Evolutionary conservation across 1,284 basidiomycete genomes (phyloP).

Genomic region (Coriolopsis trogii): DNA sequence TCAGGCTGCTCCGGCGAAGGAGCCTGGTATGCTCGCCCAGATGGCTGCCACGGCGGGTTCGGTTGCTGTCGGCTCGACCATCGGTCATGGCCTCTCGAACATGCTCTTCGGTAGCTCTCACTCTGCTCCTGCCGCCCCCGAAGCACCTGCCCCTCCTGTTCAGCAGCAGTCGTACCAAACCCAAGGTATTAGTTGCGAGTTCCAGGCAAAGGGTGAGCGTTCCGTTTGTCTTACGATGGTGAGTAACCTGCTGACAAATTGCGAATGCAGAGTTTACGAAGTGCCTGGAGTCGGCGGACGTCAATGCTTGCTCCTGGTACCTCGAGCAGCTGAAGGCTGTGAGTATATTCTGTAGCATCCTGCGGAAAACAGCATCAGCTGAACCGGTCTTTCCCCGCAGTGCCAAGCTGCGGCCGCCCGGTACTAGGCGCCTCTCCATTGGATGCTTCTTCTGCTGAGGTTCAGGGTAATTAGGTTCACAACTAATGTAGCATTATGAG

Average conservation of each 20-base stretch:
- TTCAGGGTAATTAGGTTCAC: not conserved
- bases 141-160: constrained; percentile 43
- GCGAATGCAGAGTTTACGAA: constrained; percentile 65
- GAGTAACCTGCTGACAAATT: not conserved
- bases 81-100: constrained; percentile 82
- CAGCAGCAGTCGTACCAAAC: constrained; percentile 47
- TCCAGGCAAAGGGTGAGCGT: constrained; percentile 69
- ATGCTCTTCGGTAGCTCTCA: constrained; percentile 80
- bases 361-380: not conserved
- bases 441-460: constrained; percentile 1
- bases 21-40: constrained; percentile 72
- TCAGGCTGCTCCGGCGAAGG: constrained; percentile 31
- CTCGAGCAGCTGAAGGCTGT: constrained; percentile 85
- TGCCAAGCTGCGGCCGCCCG: constrained; percentile 78
- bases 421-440: constrained; percentile 43
- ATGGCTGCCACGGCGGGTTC: constrained; percentile 91
- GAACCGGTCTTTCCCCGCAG: constrained; percentile 38
- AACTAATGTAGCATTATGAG: constrained; percentile 15
- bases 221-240: constrained; percentile 5
- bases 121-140: constrained; percentile 44
- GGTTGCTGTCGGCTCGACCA: constrained; percentile 81
- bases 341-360: constrained; percentile 33
- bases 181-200: constrained; percentile 57
- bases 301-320: constrained; percentile 79
- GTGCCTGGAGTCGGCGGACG: constrained; percentile 78